A percentile compares a stretch with the other conserved stretches of the same genome.
These are phyloP conservation scores for Zoysia pacifica DNA, from an alignment of 176 grass and related monocot genomes.

Conservation along the genomic window DNA sequence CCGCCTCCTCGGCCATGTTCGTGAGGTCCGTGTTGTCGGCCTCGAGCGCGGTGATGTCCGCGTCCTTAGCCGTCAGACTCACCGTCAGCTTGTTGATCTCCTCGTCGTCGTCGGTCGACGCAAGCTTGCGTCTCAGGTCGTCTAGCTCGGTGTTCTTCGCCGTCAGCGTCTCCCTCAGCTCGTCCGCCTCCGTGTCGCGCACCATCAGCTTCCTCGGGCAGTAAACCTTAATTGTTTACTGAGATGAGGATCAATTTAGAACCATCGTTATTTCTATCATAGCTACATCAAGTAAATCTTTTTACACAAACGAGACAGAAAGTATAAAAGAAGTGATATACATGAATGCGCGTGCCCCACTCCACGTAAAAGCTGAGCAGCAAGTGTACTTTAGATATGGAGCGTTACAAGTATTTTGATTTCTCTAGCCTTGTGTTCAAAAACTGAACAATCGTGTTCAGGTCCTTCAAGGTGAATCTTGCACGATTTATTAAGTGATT, in stretches of 20 bases:
- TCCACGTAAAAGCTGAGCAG: not conserved
- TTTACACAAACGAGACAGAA: too few species aligned
- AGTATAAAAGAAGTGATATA: too few species aligned
- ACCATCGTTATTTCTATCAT: too few species aligned
- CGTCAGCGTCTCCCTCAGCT: slow-evolving; percentile 44
- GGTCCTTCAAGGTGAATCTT: too few species aligned
- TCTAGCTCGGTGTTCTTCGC: slow-evolving; percentile 32
- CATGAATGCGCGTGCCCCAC: not conserved
- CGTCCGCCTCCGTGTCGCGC: slow-evolving; percentile 42
- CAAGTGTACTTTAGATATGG: too few species aligned
- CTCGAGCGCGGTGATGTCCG: slow-evolving; percentile 40
- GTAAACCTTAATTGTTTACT: too few species aligned
- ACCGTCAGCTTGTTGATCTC: slow-evolving; percentile 28
- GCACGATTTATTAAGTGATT: too few species aligned
- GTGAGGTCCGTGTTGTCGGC: slow-evolving; percentile 55
- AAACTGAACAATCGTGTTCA: too few species aligned
- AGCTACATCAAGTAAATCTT: too few species aligned
- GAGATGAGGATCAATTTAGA: too few species aligned
- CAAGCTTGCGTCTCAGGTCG: slow-evolving; percentile 27
- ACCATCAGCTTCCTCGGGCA: slow-evolving; percentile 39
- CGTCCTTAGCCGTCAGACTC: slow-evolving; percentile 47
- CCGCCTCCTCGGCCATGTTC: slow-evolving; percentile 30
- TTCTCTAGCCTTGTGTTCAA: not conserved
- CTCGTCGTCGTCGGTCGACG: slow-evolving; percentile 23
- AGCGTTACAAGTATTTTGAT: not conserved